Base-by-base conservation (phyloP, 768 basidiomycete species). In the Leucocoprinus birnbaumii region DNA sequence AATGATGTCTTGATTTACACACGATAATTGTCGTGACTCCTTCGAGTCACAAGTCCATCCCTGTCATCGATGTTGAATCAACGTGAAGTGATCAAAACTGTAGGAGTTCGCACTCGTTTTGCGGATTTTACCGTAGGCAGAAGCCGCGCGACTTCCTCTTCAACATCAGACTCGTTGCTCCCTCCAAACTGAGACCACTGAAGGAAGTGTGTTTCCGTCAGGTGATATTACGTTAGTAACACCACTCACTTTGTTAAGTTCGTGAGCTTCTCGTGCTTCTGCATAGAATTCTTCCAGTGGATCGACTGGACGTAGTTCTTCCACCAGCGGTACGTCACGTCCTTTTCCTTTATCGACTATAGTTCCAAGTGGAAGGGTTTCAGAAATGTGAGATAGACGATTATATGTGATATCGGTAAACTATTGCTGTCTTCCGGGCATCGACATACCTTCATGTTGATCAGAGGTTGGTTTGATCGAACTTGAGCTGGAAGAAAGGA, bases 1-100 rank as follows among this genome's bases (percentile, higher is more conserved):
- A 27, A 90, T 76, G 45, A 93, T 79, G 61, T 86, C 80, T 65
- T 91, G 85, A 63, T 93, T 93, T 2, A 74, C 73, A 55, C 82
- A 84, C 3, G 63, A 63, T 1, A 51, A 61, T 13, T 57, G 61
- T 54, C 63, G 67, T 1, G 56, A 62, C 24, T 72, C 71, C 59
- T 78, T 80, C 14, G 69, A 69, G 58, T 91, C 87, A 63, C 86
- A 88, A 13, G 81, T 70, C 68, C 82, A 91, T n/a, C 82, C 82
- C 86, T 89, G 49, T 27, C 46, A 44, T 55, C 19, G 43, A 40
- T 16, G 31, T 35, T 43, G 22, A 56, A 47, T 57, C 22, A 41
- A 52, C 51, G 13, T n/a, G 4, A 38, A 10, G 4, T 3, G 31
- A 13, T 8, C 31, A 34, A 19, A 34, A 4, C n/a, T 35, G 18